A percentile compares a stretch with the other conserved stretches of the same genome.
Evolutionary conservation across 1,284 basidiomycete genomes (phyloP).

Genomic region (Agaricales sp.): DNA sequence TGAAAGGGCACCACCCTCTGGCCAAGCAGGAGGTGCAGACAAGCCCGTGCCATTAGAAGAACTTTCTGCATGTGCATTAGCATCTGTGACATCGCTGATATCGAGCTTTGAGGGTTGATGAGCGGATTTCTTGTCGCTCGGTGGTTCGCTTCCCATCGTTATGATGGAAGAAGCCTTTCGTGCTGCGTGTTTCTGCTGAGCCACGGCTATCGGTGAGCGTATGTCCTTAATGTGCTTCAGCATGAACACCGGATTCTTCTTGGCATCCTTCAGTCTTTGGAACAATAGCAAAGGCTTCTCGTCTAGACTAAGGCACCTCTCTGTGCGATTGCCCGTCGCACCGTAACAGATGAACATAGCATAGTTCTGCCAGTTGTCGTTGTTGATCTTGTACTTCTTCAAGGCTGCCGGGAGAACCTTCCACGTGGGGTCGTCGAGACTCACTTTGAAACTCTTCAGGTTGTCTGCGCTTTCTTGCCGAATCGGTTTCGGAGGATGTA

Average conservation of each 20-base stretch:
- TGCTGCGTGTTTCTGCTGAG: conserved; percentile 86
- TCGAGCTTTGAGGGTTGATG: conserved; percentile 50
- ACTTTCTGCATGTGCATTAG: conserved; percentile 17
- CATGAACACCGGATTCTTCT: conserved; percentile 98
- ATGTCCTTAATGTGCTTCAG: conserved; percentile 98
- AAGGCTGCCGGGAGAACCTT: conserved; percentile 96
- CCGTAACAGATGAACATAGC: conserved; percentile 99
- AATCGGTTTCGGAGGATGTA: conserved; percentile 33
- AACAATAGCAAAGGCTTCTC: conserved; percentile 96
- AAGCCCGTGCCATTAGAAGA: no score
- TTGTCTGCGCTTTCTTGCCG: conserved; percentile 67
- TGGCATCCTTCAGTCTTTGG: conserved; percentile 94
- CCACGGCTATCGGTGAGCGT: conserved; percentile 90
- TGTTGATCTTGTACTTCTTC: conserved; percentile 98
- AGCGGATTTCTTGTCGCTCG: neutral
- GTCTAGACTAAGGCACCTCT: conserved; percentile 94
- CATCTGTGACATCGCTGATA: conserved; percentile 41
- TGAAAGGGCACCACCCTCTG: conserved; percentile 58
- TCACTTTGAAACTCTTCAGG: conserved; percentile 81
- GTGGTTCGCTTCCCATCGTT: conserved; percentile 12
- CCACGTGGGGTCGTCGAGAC: conserved; percentile 95
- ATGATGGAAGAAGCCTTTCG: conserved; percentile 56
- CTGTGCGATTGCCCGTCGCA: conserved; percentile 71
- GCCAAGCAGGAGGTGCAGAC: conserved; percentile 52
- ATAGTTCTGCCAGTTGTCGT: conserved; percentile 98